Base-by-base conservation (phyloP, 805 yeast species). In the Sungouiozyma intestinalis region DNA sequence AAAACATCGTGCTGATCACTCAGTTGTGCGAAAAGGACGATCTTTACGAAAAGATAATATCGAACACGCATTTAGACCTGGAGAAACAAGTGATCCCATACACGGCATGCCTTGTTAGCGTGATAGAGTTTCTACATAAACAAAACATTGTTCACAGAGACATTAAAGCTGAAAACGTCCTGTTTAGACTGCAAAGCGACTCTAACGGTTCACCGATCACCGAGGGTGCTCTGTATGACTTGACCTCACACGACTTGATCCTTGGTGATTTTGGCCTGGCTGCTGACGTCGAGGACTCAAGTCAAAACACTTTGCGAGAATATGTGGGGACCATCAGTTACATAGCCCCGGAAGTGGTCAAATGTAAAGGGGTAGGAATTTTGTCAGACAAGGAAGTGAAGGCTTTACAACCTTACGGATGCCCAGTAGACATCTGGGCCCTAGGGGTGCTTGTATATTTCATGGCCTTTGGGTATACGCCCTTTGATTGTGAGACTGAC, bases 381-480 rank as follows among this genome's bases (percentile, higher is more conserved):
- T 40, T 52, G 45, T 32, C 51, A 2, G 39, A 44, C 2, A 45
- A 44, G 1, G 48, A 55, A 39, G 27, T 53, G 2, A 41, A 46
- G 2, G 19, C 41, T 5, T 31, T 56, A 14, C 36, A 46, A 13
- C 44, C 77, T n/a, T 81, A 81, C 50, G 73, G 73, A 19, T 68
- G 63, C 47, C 70, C 74, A 2, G 80, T 81, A 2, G 90, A 81
- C 54, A 67, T 81, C 27, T 81, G 90, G 90, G 82, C 88, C 0
- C 65, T 81, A 20, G 90, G 88, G 2, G 86, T 81, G 2, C 64
- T 80, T 29, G 71, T 80, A 2, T 82, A 81, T 56, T 81, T 81
- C 51, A 71, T 81, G 71, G 68, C 79, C 14, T 71, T 81, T 46
- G 88, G 88, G 2, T 82, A 80, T 54, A 75, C 81, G 62, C 90